Evolutionary conservation across 257 asterid species (phyloP), one percentile per base, ranked within the genome.

Genomic region (Cruciata laevipes): DNA sequence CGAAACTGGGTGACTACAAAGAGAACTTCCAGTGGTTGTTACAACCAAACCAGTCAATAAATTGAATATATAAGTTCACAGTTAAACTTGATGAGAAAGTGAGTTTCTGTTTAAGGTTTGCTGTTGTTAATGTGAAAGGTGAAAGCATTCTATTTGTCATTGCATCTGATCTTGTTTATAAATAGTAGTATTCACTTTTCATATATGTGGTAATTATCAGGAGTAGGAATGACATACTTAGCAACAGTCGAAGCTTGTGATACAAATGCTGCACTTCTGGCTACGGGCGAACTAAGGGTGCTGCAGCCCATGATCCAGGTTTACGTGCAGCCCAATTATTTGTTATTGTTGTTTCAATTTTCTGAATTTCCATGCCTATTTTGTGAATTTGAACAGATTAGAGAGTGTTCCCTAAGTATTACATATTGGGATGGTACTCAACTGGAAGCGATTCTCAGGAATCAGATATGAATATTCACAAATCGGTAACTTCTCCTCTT

Each of bases 341-440:
- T 21, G 9, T 25, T 70, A 12, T 18, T 40, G 33, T 1, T 31
- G 63, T 58, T 13, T n/a, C 5, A 35, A 10, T 37, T 3, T 21
- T 3, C 10, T 59, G 61, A 27, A 27, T 49, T 52, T 11, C 23
- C 32, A 12, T 25, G 21, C 38, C 17, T 27, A 9, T n/a, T 25
- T 57, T 31, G 23, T 24, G 47, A 61, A 12, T 69, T 7, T 75
- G 72, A 58, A 74, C 92, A 93, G 97, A 90, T 84, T 88, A 93
- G 84, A 93, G 90, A 84, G 97, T 93, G 73, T 93, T 88, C 63
- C 97, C 99, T 11, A 82, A 90, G 66, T 93, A 86, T 72, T 93
- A 93, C 71, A 75, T 88, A 18, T 82, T 93, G 30, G 99, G 99
- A 73, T 93, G 99, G 99, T 93, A 93, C 80, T 93, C 99, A 35